phyloP scores from a whole-genome alignment of 2,329 filamentous ascomycete genomes.

The Curvularia eragrostidis region DNA sequence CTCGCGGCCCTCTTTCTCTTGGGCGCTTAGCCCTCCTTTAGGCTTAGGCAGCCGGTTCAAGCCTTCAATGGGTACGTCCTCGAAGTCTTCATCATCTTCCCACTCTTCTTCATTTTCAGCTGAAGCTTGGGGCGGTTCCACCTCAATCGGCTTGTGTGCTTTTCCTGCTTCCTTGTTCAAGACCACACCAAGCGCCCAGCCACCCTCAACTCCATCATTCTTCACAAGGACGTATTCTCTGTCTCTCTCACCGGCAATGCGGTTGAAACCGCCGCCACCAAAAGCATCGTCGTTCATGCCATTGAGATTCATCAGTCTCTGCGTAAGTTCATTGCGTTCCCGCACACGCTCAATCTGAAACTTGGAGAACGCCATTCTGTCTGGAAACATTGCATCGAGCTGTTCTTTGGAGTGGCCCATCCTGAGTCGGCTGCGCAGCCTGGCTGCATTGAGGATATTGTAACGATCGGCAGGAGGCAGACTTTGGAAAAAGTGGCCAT shows the following conservation, averaged over 20 bases:
- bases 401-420: slow-evolving; percentile 98
- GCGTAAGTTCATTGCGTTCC: slow-evolving; percentile 92
- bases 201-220: slow-evolving; percentile 92
- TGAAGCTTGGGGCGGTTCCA: slow-evolving; percentile 67
- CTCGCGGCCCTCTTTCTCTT: slow-evolving; percentile 44
- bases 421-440: slow-evolving; percentile 82
- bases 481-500: slow-evolving; percentile 93
- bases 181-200: slow-evolving; percentile 94
- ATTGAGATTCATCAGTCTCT: slow-evolving; percentile 91
- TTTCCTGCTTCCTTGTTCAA: slow-evolving; percentile 82
- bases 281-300: slow-evolving; percentile 85
- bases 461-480: slow-evolving; percentile 89
- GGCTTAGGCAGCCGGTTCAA: slow-evolving; percentile 80
- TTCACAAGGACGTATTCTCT: slow-evolving; percentile 96
- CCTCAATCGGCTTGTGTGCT: slow-evolving; percentile 87
- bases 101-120: slow-evolving; percentile 67
- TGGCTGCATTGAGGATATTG: slow-evolving; percentile 94
- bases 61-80: slow-evolving; percentile 91
- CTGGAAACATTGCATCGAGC: slow-evolving; percentile 93
- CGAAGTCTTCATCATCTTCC: slow-evolving; percentile 81
- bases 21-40: slow-evolving; percentile 37
- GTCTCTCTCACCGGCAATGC: slow-evolving; percentile 83
- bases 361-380: slow-evolving; percentile 94
- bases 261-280: slow-evolving; percentile 63
- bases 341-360: slow-evolving; percentile 96